A percentile compares a stretch with the other conserved stretches of the same genome.
Evolutionary conservation across 2,329 filamentous ascomycete species (phyloP).

Genomic region (Hypoxylon sp.): DNA sequence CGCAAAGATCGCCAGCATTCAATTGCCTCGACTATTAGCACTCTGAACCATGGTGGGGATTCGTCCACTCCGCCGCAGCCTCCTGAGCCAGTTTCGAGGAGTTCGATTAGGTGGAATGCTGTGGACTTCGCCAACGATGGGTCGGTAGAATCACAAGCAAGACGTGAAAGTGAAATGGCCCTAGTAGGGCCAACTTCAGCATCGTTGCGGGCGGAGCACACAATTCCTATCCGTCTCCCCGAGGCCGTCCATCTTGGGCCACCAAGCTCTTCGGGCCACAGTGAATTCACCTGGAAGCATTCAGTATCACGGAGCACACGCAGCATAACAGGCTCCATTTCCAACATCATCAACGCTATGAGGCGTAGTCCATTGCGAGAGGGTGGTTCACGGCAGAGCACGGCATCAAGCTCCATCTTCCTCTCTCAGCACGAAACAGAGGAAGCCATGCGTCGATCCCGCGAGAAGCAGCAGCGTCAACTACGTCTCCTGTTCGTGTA

Average conservation of each 20-base stretch:
- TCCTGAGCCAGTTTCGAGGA: conserved; percentile 28
- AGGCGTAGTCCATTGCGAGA: conserved; percentile 24
- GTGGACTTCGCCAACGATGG: conserved; percentile 45
- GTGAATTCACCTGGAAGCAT: conserved; percentile 29
- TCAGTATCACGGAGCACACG: conserved; percentile 24
- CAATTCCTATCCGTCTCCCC: conserved; percentile 24
- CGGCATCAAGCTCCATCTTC: conserved; percentile 36
- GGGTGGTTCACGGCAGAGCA: conserved; percentile 2
- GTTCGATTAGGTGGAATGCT: conserved; percentile 49
- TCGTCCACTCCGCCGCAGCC: conserved; percentile 27
- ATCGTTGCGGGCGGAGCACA: conserved; percentile 6
- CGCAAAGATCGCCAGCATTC: conserved; percentile 48
- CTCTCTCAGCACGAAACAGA: conserved; percentile 50
- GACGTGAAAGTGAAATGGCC: conserved; percentile 12
- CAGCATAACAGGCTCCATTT: conserved; percentile 35
- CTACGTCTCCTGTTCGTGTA: conserved; percentile 83
- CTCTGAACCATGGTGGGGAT: conserved; percentile 44
- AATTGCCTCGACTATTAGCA: conserved; percentile 50
- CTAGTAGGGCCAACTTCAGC: conserved; percentile 34
- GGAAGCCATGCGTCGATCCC: conserved; percentile 57
- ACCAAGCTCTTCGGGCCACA: conserved; percentile 1
- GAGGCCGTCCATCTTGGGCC: conserved; percentile 22
- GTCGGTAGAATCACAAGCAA: conserved; percentile 12
- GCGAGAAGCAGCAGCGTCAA: conserved; percentile 75
- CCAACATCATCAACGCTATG: conserved; percentile 36